Evolutionary conservation across 2,329 filamentous ascomycete species (phyloP), one percentile per base, ranked within the genome.

Genomic region (Rutstroemia sydowiana): DNA sequence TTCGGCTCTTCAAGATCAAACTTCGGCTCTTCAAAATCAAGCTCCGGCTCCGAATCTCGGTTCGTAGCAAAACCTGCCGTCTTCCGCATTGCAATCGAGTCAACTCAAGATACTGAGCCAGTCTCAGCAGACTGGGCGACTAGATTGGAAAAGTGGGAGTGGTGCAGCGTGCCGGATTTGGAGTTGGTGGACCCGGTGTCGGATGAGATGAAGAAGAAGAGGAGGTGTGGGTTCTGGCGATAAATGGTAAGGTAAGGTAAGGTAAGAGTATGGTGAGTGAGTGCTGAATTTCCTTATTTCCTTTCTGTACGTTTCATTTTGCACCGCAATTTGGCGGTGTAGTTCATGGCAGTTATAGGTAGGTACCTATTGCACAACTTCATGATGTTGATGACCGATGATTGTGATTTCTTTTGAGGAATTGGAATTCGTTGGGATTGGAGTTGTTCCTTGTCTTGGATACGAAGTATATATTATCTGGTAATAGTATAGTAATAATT

Each of bases 141-240:
- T 4, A 4, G 28, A 18, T 51, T 45, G 40, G 6, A 36, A 7
- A 20, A 9, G 32, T 45, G 41, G 21, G 32, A 31, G 26, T 51
- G 48, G 48, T 46, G 18, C 34, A 45, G 48, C 18, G 26, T 46
- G 9, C 42, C 48, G 5, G 42, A 51, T 18, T 18, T 51, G 16
- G 21, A 3, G 13, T 31, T 51, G 42, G 31, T 8, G 14, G 32
- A 46, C 14, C 23, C 23, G 8, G 2, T 31, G 10, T 16, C 13
- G 5, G 40, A 36, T 5, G 28, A 42, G 14, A 32, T 3, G 14
- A 39, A 16, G 32, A 31, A 23, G 34, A 46, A 11, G 18, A 45
- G 23, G 3, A 40, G 16, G 30, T 4, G 14, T 2, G 48, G 10
- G 34, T 31, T 40, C 39, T 51, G 14, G 41, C 23, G 5, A 30